These are phyloP conservation scores for Cladosporium halotolerans DNA, from an alignment of 2,329 filamentous ascomycete species.

Conservation along the genomic window DNA sequence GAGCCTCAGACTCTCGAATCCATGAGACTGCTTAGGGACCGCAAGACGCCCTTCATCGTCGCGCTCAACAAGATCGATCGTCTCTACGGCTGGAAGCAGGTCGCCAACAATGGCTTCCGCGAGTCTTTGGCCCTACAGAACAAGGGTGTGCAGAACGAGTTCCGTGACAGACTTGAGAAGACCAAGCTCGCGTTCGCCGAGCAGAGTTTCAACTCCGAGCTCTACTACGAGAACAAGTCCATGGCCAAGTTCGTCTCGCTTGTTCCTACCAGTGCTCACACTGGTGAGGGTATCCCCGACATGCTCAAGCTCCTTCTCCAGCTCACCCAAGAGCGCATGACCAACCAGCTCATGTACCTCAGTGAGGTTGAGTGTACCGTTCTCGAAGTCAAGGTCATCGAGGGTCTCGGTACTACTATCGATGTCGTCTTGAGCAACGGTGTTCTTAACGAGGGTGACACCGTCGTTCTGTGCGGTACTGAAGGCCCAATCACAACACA, in stretches of 20 bases:
- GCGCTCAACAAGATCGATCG: conserved; percentile 99
- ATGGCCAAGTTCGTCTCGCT: conserved; percentile 94
- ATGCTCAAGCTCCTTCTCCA: conserved; percentile 93
- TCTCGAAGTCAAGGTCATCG: conserved; percentile 97
- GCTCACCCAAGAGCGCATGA: conserved; percentile 95
- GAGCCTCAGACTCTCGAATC: conserved; percentile 97
- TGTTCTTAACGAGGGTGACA: conserved; percentile 87
- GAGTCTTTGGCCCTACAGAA: conserved; percentile 85
- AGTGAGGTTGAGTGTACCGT: conserved; percentile 97
- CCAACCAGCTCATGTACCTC: conserved; percentile 93
- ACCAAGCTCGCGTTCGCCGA: conserved; percentile 93
- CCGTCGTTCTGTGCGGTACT: conserved; percentile 91
- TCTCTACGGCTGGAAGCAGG: conserved; percentile 97
- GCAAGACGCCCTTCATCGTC: conserved; percentile 96
- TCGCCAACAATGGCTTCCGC: conserved; percentile 96
- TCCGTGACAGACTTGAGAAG: conserved; percentile 79
- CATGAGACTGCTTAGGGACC: conserved; percentile 85
- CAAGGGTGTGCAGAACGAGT: conserved; percentile 90
- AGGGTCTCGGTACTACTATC: conserved; percentile 97
- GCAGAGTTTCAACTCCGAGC: conserved; percentile 94
- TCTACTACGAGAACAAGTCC: conserved; percentile 97
- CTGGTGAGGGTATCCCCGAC: conserved; percentile 97
- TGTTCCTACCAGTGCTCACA: conserved; percentile 93
- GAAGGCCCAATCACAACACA: conserved; percentile 94
- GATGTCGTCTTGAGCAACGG: conserved; percentile 96